phyloP scores from a whole-genome alignment of 345 rosid genomes.

The Ailanthus altissimus region DNA sequence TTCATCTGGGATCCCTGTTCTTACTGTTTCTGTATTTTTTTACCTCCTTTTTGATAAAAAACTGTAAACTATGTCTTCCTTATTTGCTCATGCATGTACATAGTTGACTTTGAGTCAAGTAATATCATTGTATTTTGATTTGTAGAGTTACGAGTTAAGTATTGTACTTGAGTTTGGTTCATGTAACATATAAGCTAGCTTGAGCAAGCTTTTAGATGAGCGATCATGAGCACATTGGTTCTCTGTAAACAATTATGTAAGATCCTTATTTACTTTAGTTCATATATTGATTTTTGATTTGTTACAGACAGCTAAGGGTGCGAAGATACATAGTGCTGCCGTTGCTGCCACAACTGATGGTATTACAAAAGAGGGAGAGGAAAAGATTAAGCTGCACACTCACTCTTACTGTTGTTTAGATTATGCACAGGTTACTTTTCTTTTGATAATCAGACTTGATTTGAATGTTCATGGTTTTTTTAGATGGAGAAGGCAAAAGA shows the following conservation, averaged over 20 bases:
- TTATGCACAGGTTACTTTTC: slow-evolving; percentile 65
- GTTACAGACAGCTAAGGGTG: slow-evolving; percentile 82
- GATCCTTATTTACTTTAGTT: slow-evolving; percentile 2
- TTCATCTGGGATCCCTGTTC: background rate
- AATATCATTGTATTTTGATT: background rate
- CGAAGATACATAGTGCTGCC: slow-evolving; percentile 75
- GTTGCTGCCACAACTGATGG: slow-evolving; percentile 71
- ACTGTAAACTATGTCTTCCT: background rate
- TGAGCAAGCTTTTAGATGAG: slow-evolving; percentile 3
- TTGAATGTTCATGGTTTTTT: background rate
- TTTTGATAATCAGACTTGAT: background rate
- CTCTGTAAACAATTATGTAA: background rate
- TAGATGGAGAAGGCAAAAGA: slow-evolving; percentile 2
- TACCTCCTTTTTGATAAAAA: background rate
- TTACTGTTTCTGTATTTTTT: background rate
- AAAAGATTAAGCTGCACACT: slow-evolving; percentile 80
- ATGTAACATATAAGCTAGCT: background rate
- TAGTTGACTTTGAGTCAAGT: background rate
- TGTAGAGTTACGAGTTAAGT: background rate
- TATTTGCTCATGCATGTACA: background rate
- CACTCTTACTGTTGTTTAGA: slow-evolving; percentile 92
- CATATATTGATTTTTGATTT: slow-evolving; percentile 18
- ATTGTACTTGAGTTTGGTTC: background rate
- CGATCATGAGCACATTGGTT: background rate
- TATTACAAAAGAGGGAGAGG: slow-evolving; percentile 63